These are phyloP conservation scores for Vaccinium darrowii DNA, from an alignment of 148 eudicot species.

Conservation along the genomic window DNA sequence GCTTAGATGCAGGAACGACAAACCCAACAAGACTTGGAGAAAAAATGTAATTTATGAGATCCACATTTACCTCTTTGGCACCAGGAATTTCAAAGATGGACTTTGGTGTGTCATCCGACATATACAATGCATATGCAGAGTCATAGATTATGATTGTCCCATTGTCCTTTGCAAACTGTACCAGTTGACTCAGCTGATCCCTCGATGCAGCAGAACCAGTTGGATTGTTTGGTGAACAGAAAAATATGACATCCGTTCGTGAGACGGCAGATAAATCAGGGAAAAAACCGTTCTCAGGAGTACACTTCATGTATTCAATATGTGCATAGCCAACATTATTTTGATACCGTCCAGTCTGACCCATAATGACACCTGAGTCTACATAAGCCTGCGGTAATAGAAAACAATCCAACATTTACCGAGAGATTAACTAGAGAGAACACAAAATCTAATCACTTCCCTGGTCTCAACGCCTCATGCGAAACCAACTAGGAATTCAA, in stretches of 20 bases:
- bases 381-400: constrained; percentile 61
- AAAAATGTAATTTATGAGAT: constrained; percentile 82
- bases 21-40: constrained; percentile 91
- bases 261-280: constrained; percentile 50
- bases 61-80: constrained; percentile 85
- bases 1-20: constrained; percentile 57
- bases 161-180: constrained; percentile 61
- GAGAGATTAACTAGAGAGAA: not conserved
- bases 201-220: constrained; percentile 81
- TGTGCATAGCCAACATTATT: constrained; percentile 50
- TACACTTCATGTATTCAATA: constrained; percentile 74
- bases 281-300: constrained; percentile 53
- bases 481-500: not conserved
- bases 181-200: constrained; percentile 52
- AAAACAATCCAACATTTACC: not conserved
- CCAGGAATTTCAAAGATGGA: constrained; percentile 83
- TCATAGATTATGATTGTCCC: constrained; percentile 87
- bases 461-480: not conserved
- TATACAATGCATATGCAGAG: constrained; percentile 68
- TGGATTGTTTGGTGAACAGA: constrained; percentile 90
- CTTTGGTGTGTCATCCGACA: constrained; percentile 58
- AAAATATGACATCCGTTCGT: constrained; percentile 79
- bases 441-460: not conserved
- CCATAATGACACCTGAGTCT: constrained; percentile 84
- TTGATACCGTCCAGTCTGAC: constrained; percentile 60